Percentiles rank a stretch among this genome's conserved stretches.
phyloP scores from a whole-genome alignment of 1,284 basidiomycete species.

The Anthracocystis setariae region DNA sequence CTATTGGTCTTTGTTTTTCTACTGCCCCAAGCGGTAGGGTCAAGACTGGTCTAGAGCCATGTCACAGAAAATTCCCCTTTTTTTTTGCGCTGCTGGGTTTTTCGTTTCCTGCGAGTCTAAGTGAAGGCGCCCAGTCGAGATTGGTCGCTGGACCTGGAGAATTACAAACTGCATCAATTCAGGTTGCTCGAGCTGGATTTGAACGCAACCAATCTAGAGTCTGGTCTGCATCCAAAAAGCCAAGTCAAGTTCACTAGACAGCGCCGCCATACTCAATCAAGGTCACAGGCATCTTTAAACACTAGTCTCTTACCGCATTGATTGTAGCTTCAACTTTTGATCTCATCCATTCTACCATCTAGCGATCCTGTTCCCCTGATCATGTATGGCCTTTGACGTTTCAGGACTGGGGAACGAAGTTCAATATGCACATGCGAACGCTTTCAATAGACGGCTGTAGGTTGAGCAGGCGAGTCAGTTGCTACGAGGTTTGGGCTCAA shows the following conservation, averaged over 20 bases:
- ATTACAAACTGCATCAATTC: slow-evolving; percentile 3
- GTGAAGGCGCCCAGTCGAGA: neutral
- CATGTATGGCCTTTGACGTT: too few relatives aligned
- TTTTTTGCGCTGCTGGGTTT: neutral
- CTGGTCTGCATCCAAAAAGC: slow-evolving; percentile 12
- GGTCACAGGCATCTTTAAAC: too few relatives aligned
- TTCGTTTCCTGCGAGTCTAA: neutral
- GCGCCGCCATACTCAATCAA: too few relatives aligned
- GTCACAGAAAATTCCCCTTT: neutral
- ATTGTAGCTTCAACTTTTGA: too few relatives aligned
- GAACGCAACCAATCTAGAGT: neutral
- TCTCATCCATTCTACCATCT: too few relatives aligned
- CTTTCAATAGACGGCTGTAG: too few relatives aligned
- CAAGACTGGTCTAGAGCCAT: slow-evolving; percentile 1
- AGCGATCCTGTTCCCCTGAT: too few relatives aligned
- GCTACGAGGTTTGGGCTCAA: neutral
- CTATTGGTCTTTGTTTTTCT: slow-evolving; percentile 4
- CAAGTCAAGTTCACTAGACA: too few relatives aligned
- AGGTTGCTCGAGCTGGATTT: too few relatives aligned
- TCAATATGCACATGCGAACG: too few relatives aligned
- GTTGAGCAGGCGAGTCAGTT: neutral
- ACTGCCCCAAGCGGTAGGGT: neutral
- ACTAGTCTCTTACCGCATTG: too few relatives aligned
- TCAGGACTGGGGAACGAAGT: too few relatives aligned
- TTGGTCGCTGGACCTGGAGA: neutral